A percentile compares a stretch with the other conserved stretches of the same genome.
Evolutionary conservation across 2,329 filamentous ascomycete genomes (phyloP).

Genomic region (Berkeleyomyces basicola): DNA sequence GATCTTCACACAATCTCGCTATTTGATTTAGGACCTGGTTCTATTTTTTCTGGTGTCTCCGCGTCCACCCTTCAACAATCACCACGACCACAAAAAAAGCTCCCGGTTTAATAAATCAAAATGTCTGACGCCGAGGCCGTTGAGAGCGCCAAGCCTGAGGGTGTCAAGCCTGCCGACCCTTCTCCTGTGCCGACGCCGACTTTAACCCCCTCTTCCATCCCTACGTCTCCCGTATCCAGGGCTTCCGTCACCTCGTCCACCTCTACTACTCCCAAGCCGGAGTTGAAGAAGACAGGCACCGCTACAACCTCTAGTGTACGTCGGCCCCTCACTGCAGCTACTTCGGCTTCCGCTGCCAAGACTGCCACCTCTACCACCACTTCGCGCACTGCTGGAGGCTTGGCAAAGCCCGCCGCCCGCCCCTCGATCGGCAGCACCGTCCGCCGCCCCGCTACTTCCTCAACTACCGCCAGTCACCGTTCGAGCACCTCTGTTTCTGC

Average conservation of each 20-base stretch:
- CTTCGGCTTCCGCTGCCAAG: constrained; percentile 19
- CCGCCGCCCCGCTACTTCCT: constrained; percentile 21
- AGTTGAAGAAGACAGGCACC: constrained; percentile 22
- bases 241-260: constrained; percentile 17
- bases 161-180: constrained; percentile 22
- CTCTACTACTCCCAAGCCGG: constrained; percentile 16
- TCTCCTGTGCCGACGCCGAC: constrained; percentile 15
- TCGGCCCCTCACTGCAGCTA: constrained; percentile 19
- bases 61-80: constrained; percentile 1
- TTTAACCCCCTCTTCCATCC: constrained; percentile 17
- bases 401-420: constrained; percentile 33
- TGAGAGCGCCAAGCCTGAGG: constrained; percentile 29
- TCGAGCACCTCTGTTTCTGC: constrained; percentile 32
- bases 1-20: constrained; percentile 5
- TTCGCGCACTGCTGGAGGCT: constrained; percentile 23
- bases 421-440: constrained; percentile 25
- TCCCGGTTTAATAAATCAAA: constrained; percentile 12
- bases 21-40: constrained; percentile 1
- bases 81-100: constrained; percentile 14
- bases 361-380: constrained; percentile 19
- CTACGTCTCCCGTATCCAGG: constrained; percentile 21
- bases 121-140: constrained; percentile 34
- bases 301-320: constrained; percentile 20
- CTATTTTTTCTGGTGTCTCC: not conserved
- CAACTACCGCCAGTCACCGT: constrained; percentile 27